These are phyloP conservation scores for Pleodorina starrii DNA, from an alignment of 139 green algal species.

Conservation along the genomic window DNA sequence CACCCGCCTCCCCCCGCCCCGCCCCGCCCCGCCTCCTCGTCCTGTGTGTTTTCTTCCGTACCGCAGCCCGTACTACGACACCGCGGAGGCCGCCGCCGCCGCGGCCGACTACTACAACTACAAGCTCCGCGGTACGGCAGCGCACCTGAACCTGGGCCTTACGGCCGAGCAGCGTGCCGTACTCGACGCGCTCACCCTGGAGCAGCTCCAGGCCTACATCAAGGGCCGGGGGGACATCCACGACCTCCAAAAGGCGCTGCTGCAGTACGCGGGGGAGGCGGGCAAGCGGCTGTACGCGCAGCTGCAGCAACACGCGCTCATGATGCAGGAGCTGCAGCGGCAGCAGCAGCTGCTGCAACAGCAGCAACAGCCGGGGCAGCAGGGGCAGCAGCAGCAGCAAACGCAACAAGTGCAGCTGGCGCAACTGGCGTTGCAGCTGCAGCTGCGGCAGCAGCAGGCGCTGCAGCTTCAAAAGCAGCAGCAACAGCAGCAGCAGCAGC, in stretches of 20 bases:
- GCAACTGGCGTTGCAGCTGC: neutral
- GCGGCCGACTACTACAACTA: slow-evolving; percentile 49
- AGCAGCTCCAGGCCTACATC: slow-evolving; percentile 44
- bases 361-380: neutral
- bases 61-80: slow-evolving; percentile 50
- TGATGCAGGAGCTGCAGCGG: slow-evolving; percentile 1
- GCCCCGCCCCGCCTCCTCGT: no score
- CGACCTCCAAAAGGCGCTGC: slow-evolving; percentile 37
- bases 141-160: slow-evolving; percentile 47
- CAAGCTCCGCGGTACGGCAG: slow-evolving; percentile 32
- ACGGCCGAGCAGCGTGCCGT: slow-evolving; percentile 17
- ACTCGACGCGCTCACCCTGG: slow-evolving; percentile 36
- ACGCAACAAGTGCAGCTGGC: neutral
- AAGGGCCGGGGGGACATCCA: slow-evolving; percentile 42
- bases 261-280: slow-evolving; percentile 1
- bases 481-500: neutral
- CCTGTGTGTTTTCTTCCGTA: neutral
- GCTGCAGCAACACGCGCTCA: neutral
- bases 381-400: neutral
- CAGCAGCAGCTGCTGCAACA: neutral
- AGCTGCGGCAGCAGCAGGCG: neutral
- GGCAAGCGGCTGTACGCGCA: neutral
- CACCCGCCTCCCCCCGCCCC: no score
- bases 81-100: slow-evolving; percentile 15
- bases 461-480: neutral